Conservation (phyloP, 805 yeast genomes). For the Limtongia smithiae region DNA sequence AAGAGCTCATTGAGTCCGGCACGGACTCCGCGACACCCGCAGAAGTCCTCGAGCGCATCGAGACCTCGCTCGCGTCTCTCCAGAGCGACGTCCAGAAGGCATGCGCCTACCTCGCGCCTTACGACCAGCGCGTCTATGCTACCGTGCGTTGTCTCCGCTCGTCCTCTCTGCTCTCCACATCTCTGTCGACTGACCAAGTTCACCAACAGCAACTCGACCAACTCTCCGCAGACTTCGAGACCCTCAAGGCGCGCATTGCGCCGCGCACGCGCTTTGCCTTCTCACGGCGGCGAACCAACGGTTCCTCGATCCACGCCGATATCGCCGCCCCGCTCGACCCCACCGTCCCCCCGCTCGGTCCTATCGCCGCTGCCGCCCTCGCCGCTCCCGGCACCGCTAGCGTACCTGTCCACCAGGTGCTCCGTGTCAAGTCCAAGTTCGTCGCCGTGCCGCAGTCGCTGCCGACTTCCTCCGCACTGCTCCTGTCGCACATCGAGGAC, state of each 20-base stretch:
- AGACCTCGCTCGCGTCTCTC: slow-evolving; percentile 1
- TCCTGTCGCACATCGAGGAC: slow-evolving; percentile 2
- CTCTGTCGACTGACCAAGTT: not conserved
- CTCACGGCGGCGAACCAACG: slow-evolving; percentile 9
- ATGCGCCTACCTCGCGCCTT: slow-evolving; percentile 15
- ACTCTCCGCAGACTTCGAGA: slow-evolving; percentile 1
- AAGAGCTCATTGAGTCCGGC: slow-evolving; percentile 6
- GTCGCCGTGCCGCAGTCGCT: not conserved
- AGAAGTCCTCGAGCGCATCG: not conserved
- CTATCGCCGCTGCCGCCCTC: no score
- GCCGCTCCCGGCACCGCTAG: not conserved
- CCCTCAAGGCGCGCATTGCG: slow-evolving; percentile 2
- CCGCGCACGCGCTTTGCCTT: slow-evolving; percentile 16
- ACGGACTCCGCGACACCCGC: not conserved
- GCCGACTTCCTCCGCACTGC: slow-evolving; percentile 1
- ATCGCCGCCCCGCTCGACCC: not conserved
- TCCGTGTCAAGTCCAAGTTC: slow-evolving; percentile 1
- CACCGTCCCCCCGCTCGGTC: no score
- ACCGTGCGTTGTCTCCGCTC: slow-evolving; percentile 12
- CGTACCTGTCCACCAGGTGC: slow-evolving; percentile 11
- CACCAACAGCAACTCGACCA: slow-evolving; percentile 21
- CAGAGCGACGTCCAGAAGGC: slow-evolving; percentile 11
- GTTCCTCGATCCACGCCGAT: not conserved
- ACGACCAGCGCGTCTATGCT: slow-evolving; percentile 25
- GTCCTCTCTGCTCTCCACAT: not conserved